A percentile compares a stretch with the other conserved stretches of the same genome.
Evolutionary conservation across 2,329 filamentous ascomycete genomes (phyloP).

Genomic region (Drechslerella dactyloides): DNA sequence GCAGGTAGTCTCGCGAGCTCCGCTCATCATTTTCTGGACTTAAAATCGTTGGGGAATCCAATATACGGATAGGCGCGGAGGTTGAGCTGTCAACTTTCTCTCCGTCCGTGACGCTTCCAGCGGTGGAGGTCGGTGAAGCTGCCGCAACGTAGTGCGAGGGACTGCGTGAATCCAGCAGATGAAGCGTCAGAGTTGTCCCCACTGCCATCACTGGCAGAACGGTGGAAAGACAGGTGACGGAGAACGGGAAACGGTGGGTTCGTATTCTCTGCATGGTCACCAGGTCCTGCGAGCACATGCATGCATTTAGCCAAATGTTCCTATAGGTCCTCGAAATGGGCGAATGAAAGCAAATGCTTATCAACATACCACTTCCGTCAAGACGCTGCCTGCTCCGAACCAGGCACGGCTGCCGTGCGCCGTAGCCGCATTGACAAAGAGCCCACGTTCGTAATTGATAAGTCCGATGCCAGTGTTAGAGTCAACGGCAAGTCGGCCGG

Average conservation of each 20-base stretch:
- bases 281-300: slow-evolving; percentile 24
- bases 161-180: slow-evolving; percentile 77
- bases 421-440: slow-evolving; percentile 50
- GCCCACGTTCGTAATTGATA: slow-evolving; percentile 40
- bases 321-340: neutral
- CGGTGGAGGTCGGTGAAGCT: neutral
- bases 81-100: slow-evolving; percentile 53
- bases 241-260: slow-evolving; percentile 69
- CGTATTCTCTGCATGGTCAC: slow-evolving; percentile 52
- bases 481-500: slow-evolving; percentile 2
- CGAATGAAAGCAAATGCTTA: neutral
- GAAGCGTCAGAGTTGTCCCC: slow-evolving; percentile 79
- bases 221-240: slow-evolving; percentile 81
- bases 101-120: neutral
- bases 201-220: slow-evolving; percentile 74
- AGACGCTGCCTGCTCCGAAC: slow-evolving; percentile 39
- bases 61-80: slow-evolving; percentile 52
- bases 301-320: neutral
- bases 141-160: slow-evolving; percentile 20
- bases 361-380: slow-evolving; percentile 43
- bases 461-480: neutral
- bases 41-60: slow-evolving; percentile 55
- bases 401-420: slow-evolving; percentile 37
- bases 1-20: slow-evolving; percentile 55
- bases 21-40: slow-evolving; percentile 56